A percentile compares a stretch with the other conserved stretches of the same genome.
Evolutionary conservation across 345 rosid genomes (phyloP).

Genomic region (Passiflora organensis): DNA sequence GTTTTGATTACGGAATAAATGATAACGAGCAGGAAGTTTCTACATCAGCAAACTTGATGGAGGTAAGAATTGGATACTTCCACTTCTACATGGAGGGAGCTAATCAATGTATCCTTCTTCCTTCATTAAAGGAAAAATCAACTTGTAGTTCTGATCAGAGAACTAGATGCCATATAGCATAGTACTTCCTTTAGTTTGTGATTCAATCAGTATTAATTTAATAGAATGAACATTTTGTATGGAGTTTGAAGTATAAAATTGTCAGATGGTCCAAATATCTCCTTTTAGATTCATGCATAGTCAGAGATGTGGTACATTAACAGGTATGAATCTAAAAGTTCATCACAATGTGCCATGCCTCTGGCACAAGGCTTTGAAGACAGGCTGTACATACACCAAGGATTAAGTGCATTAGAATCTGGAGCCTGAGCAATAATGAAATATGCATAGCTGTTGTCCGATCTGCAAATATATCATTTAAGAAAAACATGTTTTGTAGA

Average conservation of each 20-base stretch:
- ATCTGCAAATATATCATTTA: no score
- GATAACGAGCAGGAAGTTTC: constrained; percentile 46
- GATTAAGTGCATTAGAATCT: no score
- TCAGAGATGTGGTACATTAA: no score
- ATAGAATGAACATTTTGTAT: not conserved
- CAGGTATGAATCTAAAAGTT: no score
- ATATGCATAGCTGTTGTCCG: no score
- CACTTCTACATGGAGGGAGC: constrained; percentile 9
- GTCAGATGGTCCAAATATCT: no score
- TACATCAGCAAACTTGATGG: constrained; percentile 42
- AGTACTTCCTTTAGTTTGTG: not conserved
- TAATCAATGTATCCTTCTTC: not conserved
- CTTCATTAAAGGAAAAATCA: not conserved
- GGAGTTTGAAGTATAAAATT: no score
- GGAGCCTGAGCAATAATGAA: no score
- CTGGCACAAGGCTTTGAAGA: not conserved
- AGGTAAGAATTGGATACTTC: constrained; percentile 39
- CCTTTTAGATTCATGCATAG: no score
- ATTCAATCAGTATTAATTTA: not conserved
- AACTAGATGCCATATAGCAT: not conserved
- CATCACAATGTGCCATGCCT: no score
- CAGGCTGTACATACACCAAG: not conserved
- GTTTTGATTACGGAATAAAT: constrained; percentile 63
- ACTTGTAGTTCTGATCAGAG: not conserved
- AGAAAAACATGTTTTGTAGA: not conserved